Evolutionary conservation across 2,329 filamentous ascomycete species (phyloP).

Genomic region (Orbilia oligospora): DNA sequence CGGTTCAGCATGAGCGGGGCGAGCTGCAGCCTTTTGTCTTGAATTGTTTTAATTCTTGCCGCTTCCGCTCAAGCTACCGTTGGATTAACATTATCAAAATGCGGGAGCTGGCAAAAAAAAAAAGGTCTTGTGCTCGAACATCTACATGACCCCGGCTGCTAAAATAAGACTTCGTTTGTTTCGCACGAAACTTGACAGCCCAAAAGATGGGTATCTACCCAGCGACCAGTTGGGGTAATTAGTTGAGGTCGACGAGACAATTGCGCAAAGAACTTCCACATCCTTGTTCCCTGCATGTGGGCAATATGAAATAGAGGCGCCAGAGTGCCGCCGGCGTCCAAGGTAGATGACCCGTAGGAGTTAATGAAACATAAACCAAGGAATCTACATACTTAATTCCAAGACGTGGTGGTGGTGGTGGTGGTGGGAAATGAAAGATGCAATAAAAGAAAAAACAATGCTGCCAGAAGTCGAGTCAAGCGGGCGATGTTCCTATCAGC

Average conservation of each 20-base stretch:
- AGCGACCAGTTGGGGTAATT: conserved; percentile 58
- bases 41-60: conserved; percentile 59
- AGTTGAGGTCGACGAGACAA: conserved; percentile 59
- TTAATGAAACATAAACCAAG: conserved; percentile 51
- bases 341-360: conserved; percentile 49
- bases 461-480: conserved; percentile 35
- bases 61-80: conserved; percentile 57
- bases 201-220: conserved; percentile 58
- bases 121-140: conserved; percentile 53
- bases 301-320: conserved; percentile 44
- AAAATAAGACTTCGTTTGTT: conserved; percentile 61
- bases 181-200: conserved; percentile 61
- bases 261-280: conserved; percentile 60
- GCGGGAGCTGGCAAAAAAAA: conserved; percentile 56
- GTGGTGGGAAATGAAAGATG: conserved; percentile 9
- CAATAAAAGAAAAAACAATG: conserved; percentile 54
- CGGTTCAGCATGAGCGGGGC: conserved; percentile 41
- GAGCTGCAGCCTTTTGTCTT: conserved; percentile 55
- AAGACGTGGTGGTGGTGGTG: no score
- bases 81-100: conserved; percentile 57
- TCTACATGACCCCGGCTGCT: conserved; percentile 57
- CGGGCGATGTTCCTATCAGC: conserved; percentile 53
- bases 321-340: conserved; percentile 55
- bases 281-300: conserved; percentile 60
- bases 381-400: conserved; percentile 19